phyloP scores from a whole-genome alignment of 345 rosid species.

The Hibiscus tridactylites region DNA sequence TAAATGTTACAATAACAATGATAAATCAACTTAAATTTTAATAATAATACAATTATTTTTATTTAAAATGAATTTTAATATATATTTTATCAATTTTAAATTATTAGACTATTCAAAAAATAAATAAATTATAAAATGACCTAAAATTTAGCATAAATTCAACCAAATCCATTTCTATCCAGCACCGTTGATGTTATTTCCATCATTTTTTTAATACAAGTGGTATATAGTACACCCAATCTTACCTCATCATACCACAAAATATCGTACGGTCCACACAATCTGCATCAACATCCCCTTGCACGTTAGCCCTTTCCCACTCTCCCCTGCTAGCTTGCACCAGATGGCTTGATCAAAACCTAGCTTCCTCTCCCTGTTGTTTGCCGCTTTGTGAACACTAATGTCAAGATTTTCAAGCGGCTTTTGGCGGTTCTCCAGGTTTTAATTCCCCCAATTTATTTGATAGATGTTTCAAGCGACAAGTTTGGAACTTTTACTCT shows the following conservation, averaged over 20 bases:
- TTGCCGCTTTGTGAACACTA: constrained; percentile 23
- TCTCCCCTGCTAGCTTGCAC: constrained; percentile 31
- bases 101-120: too few species aligned
- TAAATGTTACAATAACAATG: too few species aligned
- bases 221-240: neutral
- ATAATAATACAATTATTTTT: too few species aligned
- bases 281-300: neutral
- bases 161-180: neutral
- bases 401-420: constrained; percentile 12
- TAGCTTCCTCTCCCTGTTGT: constrained; percentile 11
- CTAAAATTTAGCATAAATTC: neutral
- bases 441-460: constrained; percentile 11
- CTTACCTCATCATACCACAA: neutral
- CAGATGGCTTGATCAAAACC: constrained; percentile 15
- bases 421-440: constrained; percentile 27
- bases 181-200: neutral
- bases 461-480: neutral
- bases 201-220: neutral
- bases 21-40: too few species aligned
- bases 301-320: constrained; percentile 4
- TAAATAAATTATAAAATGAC: too few species aligned
- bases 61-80: too few species aligned
- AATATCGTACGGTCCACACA: constrained; percentile 18
- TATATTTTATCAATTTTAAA: too few species aligned
- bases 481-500: neutral